Base-by-base conservation (phyloP, 108 stramenopile genomes). In the Skeletonema menzelii region DNA sequence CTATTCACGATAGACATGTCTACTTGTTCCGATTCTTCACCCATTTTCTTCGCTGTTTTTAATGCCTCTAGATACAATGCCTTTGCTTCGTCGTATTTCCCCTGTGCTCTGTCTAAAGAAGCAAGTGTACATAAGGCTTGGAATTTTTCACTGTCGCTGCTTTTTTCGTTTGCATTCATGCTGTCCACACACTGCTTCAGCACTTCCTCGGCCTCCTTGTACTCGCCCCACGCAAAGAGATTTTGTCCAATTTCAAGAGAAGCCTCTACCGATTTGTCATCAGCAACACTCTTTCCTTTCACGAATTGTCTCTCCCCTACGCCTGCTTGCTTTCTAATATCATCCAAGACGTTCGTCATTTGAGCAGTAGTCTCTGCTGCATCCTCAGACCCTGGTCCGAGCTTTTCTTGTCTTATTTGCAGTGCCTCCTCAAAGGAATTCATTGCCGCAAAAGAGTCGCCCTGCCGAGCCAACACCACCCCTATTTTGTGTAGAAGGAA, bases 71-170 rank as follows among this genome's bases (percentile, higher is more conserved):
- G 20, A 20, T 71, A 71, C 24, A 65, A 30, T 2, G 28, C 46
- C 64, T 59, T 71, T 30, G 70, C 63, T 30, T 71, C 70, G 13
- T 65, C 44, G 26, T 71, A 71, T n/a, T 59, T 59, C 27, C 70
- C 63, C 56, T 57, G 55, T 3, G 70, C 70, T 40, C 63, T 22
- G 17, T 53, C 28, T 27, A 71, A 42, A 5, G 63, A 31, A 15
- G 70, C 70, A 44, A 71, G 56, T 6, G 70, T 63, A 20, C 19
- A 19, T 0, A 65, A n/a, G 1, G 32, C 63, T 47, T 71, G 56
- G 6, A 44, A 17, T 17, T 17, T 47, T 3, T 63, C 63, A 19
- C 11, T 64, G 27, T 71, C 32, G 19, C 27, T 64, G 15, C 22
- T 27, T 20, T 63, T 27, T 14, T 71, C 20, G 38, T 59, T 71